phyloP scores from a whole-genome alignment of 805 yeast genomes.

The Starmera quercuum region DNA sequence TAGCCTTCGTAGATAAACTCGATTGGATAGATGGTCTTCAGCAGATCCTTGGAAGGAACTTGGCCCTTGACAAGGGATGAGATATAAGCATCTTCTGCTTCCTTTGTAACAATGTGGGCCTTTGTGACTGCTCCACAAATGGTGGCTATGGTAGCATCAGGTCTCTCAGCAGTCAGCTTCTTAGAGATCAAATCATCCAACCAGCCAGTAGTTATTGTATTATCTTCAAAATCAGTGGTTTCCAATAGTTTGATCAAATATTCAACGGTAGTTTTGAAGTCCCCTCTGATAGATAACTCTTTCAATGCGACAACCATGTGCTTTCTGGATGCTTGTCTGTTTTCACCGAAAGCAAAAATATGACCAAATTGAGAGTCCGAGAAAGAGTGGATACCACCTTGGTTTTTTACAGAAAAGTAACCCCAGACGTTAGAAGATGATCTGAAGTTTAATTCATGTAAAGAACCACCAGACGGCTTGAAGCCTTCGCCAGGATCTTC shows the following conservation, averaged over 20 bases:
- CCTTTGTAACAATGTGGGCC: slow-evolving; percentile 75
- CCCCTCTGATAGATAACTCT: slow-evolving; percentile 96
- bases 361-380: slow-evolving; percentile 99
- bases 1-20: slow-evolving; percentile 94
- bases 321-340: slow-evolving; percentile 94
- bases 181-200: slow-evolving; percentile 91
- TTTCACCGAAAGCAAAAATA: slow-evolving; percentile 97
- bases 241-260: slow-evolving; percentile 90
- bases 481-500: slow-evolving; percentile 99
- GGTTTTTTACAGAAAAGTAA: slow-evolving; percentile 93
- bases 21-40: slow-evolving; percentile 84
- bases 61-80: slow-evolving; percentile 90
- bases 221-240: slow-evolving; percentile 93
- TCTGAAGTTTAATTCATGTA: slow-evolving; percentile 93
- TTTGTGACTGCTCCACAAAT: slow-evolving; percentile 98
- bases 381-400: slow-evolving; percentile 95
- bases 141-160: slow-evolving; percentile 85
- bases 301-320: slow-evolving; percentile 98
- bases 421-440: slow-evolving; percentile 99
- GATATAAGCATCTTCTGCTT: slow-evolving; percentile 60
- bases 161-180: slow-evolving; percentile 94
- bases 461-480: slow-evolving; percentile 95
- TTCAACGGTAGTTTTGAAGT: slow-evolving; percentile 96
- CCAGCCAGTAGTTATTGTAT: slow-evolving; percentile 98
- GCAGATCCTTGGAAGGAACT: slow-evolving; percentile 73